Percentiles rank a stretch among this genome's conserved stretches.
phyloP scores from a whole-genome alignment of 2,329 filamentous ascomycete genomes.

The Aspergillus viridinutans region DNA sequence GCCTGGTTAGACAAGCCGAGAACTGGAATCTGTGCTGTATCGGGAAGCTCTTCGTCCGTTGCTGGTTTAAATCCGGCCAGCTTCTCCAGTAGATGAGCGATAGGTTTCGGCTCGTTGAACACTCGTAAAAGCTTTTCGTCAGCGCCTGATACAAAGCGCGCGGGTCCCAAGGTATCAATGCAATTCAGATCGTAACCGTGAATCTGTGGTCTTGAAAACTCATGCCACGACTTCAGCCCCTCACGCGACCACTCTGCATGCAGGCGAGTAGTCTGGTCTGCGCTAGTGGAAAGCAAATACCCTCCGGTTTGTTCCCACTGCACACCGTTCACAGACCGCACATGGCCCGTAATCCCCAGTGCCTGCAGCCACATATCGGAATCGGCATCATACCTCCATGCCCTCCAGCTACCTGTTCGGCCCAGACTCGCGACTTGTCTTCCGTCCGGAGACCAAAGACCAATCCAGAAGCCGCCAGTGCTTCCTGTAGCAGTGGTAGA shows the following conservation, averaged over 20 bases:
- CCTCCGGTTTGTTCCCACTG: slow-evolving; percentile 78
- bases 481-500: slow-evolving; percentile 95
- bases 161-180: slow-evolving; percentile 67
- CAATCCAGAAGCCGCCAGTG: slow-evolving; percentile 93
- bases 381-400: slow-evolving; percentile 65
- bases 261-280: slow-evolving; percentile 88
- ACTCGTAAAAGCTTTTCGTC: slow-evolving; percentile 98
- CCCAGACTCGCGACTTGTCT: slow-evolving; percentile 74
- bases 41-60: slow-evolving; percentile 56
- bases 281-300: slow-evolving; percentile 83
- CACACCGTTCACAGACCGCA: slow-evolving; percentile 73
- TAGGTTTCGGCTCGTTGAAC: slow-evolving; percentile 81
- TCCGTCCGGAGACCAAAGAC: slow-evolving; percentile 81
- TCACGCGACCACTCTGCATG: slow-evolving; percentile 71
- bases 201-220: slow-evolving; percentile 92
- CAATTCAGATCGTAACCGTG: slow-evolving; percentile 98
- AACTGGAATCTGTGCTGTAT: slow-evolving; percentile 91
- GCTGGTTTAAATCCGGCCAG: slow-evolving; percentile 59
- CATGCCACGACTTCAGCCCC: slow-evolving; percentile 70
- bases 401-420: slow-evolving; percentile 87
- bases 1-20: slow-evolving; percentile 96
- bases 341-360: slow-evolving; percentile 78
- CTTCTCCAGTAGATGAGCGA: slow-evolving; percentile 67
- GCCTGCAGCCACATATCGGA: slow-evolving; percentile 70
- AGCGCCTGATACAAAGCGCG: slow-evolving; percentile 86